Evolutionary conservation across 306 rosid genomes (phyloP).

Genomic region (Trifolium fragiferum): DNA sequence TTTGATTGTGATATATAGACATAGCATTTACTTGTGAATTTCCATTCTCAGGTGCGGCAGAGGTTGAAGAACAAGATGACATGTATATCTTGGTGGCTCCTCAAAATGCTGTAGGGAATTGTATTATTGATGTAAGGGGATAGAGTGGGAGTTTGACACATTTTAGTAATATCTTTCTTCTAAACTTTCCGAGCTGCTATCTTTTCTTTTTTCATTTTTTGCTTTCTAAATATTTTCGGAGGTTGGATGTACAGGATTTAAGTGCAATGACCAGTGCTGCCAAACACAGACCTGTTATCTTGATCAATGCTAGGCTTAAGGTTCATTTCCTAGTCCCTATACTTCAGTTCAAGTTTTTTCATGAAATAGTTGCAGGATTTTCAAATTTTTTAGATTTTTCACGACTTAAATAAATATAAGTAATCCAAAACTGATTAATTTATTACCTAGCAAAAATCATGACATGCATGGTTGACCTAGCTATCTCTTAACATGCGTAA

Average conservation of each 20-base stretch:
- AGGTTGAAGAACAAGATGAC: slow-evolving; percentile 91
- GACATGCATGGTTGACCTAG: slow-evolving; percentile 31
- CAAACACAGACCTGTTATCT: slow-evolving; percentile 81
- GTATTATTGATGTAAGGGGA: slow-evolving; percentile 84
- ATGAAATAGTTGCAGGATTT: slow-evolving; percentile 31
- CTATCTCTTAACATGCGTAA: not conserved
- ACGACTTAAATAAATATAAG: slow-evolving; percentile 13
- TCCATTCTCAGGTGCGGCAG: slow-evolving; percentile 75
- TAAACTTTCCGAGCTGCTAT: not conserved
- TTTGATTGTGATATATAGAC: not conserved
- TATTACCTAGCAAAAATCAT: slow-evolving; percentile 1
- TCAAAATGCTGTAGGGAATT: slow-evolving; percentile 97
- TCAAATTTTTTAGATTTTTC: slow-evolving; percentile 7
- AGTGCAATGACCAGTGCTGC: slow-evolving; percentile 93
- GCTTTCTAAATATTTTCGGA: slow-evolving; percentile 34
- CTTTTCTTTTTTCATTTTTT: not conserved
- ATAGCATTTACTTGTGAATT: slow-evolving; percentile 35
- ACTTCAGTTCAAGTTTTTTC: slow-evolving; percentile 29
- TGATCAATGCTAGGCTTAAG: slow-evolving; percentile 86
- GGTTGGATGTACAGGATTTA: slow-evolving; percentile 69
- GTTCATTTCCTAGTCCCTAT: slow-evolving; percentile 53
- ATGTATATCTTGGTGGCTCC: slow-evolving; percentile 92
- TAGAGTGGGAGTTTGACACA: slow-evolving; percentile 33
- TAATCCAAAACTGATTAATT: slow-evolving; percentile 20
- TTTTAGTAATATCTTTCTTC: slow-evolving; percentile 35